Evolutionary conservation across 2,329 filamentous ascomycete species (phyloP).

Genomic region (Arthrobotrys megalospora): DNA sequence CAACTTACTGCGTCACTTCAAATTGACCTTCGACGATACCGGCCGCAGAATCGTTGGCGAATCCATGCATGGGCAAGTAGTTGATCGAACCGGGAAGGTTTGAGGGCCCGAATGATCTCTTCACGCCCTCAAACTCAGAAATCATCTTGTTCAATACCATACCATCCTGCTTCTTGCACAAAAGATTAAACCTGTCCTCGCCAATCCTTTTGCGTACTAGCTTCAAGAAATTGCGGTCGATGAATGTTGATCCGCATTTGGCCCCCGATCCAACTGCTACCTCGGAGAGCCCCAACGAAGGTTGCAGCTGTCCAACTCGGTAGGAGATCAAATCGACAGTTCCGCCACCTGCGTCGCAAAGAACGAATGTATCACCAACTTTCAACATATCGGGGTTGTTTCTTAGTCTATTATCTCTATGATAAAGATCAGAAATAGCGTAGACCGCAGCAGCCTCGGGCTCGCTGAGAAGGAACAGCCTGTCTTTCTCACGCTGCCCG

Average conservation of each 20-base stretch:
- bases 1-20: slow-evolving; percentile 53
- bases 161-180: slow-evolving; percentile 42
- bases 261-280: slow-evolving; percentile 56
- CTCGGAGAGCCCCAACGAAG: slow-evolving; percentile 50
- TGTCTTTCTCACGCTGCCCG: slow-evolving; percentile 69
- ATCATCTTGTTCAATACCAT: slow-evolving; percentile 56
- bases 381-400: slow-evolving; percentile 65
- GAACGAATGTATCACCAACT: slow-evolving; percentile 71
- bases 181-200: slow-evolving; percentile 35
- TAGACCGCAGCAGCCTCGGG: slow-evolving; percentile 65
- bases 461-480: slow-evolving; percentile 64
- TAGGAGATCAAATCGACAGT: slow-evolving; percentile 93
- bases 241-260: slow-evolving; percentile 55
- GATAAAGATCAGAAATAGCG: slow-evolving; percentile 58
- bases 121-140: slow-evolving; percentile 50
- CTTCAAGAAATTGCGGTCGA: slow-evolving; percentile 50
- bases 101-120: slow-evolving; percentile 48
- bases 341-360: slow-evolving; percentile 76
- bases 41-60: slow-evolving; percentile 46
- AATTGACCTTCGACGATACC: slow-evolving; percentile 57
- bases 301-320: slow-evolving; percentile 78
- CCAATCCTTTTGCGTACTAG: slow-evolving; percentile 45
- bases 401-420: slow-evolving; percentile 39
- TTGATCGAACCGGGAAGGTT: slow-evolving; percentile 32
- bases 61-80: slow-evolving; percentile 48